A percentile compares a stretch with the other conserved stretches of the same genome.
Conservation (phyloP, 441 rosid genomes). For the Gossypium laxum region DNA sequence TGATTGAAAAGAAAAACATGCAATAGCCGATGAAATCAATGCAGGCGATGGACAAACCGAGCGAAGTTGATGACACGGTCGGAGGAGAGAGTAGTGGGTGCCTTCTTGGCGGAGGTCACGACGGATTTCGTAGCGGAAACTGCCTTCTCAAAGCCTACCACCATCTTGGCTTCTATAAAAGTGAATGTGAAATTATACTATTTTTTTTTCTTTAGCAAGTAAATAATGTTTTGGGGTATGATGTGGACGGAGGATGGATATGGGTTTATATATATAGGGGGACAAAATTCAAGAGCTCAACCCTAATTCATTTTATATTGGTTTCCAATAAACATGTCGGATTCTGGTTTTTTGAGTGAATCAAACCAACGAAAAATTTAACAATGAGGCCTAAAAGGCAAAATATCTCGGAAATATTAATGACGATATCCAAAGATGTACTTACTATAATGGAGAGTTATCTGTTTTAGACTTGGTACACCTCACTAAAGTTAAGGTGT, state of each 20-base stretch:
- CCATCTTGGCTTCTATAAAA: background rate
- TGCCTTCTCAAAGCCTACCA: constrained; percentile 21
- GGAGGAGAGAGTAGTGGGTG: constrained; percentile 6
- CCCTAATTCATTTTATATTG: background rate
- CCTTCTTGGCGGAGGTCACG: constrained; percentile 4
- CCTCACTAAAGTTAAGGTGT: background rate
- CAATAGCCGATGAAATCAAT: background rate
- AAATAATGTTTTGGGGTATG: background rate
- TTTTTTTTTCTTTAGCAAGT: background rate
- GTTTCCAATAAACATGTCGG: background rate
- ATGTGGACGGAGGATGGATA: background rate
- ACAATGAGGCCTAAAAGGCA: background rate
- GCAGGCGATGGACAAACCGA: constrained; percentile 24
- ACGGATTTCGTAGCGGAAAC: background rate
- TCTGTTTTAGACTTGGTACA: background rate
- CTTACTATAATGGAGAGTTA: background rate
- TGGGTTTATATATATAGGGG: background rate
- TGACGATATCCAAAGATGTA: background rate
- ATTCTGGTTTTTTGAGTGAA: background rate
- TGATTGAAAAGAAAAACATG: background rate
- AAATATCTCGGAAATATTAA: background rate
- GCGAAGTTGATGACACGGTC: constrained; percentile 34
- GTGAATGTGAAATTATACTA: background rate
- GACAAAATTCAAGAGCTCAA: background rate
- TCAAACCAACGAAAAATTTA: background rate